A percentile compares a stretch with the other conserved stretches of the same genome.
Conservation (phyloP, 2,329 filamentous ascomycete species). For the Aspergillus sp. region DNA sequence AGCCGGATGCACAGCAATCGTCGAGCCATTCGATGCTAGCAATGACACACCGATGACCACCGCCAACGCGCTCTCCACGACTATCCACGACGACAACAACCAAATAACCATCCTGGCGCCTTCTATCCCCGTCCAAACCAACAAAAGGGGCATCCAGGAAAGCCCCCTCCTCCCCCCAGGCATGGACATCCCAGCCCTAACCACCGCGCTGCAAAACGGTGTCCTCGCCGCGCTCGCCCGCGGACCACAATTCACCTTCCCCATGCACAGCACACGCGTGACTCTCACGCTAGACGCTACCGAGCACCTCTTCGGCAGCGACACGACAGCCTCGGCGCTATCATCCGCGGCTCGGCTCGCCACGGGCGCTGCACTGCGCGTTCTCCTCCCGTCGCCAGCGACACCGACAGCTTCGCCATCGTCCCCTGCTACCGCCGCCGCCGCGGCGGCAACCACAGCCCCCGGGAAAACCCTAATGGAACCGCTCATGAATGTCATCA, state of each 20-base stretch:
- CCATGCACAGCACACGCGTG: slow-evolving; percentile 68
- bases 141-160: slow-evolving; percentile 33
- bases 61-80: slow-evolving; percentile 28
- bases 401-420: too few relatives aligned
- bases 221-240: slow-evolving; percentile 74
- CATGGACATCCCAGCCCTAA: slow-evolving; percentile 42
- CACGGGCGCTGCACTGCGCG: slow-evolving; percentile 60
- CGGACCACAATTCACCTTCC: slow-evolving; percentile 71
- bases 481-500: slow-evolving; percentile 84
- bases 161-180: slow-evolving; percentile 47
- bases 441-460: slow-evolving; percentile 3
- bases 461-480: slow-evolving; percentile 64
- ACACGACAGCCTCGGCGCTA: slow-evolving; percentile 58
- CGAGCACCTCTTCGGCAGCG: slow-evolving; percentile 56
- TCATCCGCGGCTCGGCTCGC: slow-evolving; percentile 62
- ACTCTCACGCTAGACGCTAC: slow-evolving; percentile 59
- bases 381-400: slow-evolving; percentile 27
- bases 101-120: slow-evolving; percentile 51
- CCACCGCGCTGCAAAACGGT: slow-evolving; percentile 62
- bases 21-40: slow-evolving; percentile 51
- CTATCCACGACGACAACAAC: slow-evolving; percentile 59
- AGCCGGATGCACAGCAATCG: slow-evolving; percentile 61
- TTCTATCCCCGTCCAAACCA: slow-evolving; percentile 34
- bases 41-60: slow-evolving; percentile 7
- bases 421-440: too few relatives aligned